Evolutionary conservation across 108 stramenopile species (phyloP).

Genomic region (Cyclotella choctawhatcheeana): DNA sequence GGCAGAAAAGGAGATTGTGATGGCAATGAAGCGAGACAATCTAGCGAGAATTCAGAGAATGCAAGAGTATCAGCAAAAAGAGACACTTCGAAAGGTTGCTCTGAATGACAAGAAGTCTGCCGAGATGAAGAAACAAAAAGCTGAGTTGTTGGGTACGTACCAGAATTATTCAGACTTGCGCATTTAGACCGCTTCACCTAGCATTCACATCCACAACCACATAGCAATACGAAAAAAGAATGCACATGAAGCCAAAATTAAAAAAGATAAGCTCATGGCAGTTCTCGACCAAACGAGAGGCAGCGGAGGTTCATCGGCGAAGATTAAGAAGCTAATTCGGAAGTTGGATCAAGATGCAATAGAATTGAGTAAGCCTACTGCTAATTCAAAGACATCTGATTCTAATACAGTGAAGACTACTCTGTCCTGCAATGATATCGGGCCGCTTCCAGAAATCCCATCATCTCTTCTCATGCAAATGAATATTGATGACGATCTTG

Average conservation of each 20-base stretch:
- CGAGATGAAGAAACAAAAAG: constrained; percentile 12
- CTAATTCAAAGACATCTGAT: not conserved
- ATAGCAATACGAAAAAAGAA: constrained; percentile 12
- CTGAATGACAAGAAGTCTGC: not conserved
- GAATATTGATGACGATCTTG: not conserved
- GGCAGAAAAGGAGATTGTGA: constrained; percentile 3
- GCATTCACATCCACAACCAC: not conserved
- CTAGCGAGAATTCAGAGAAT: not conserved
- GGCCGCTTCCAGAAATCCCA: constrained; percentile 4
- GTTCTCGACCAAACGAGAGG: constrained; percentile 22
- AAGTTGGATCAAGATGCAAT: not conserved
- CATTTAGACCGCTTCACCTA: not conserved
- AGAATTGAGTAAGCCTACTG: not conserved
- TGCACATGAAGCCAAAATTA: constrained; percentile 27
- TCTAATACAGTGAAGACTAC: not conserved
- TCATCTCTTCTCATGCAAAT: not conserved
- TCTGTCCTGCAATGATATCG: not conserved
- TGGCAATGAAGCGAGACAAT: constrained; percentile 12
- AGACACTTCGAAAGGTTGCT: constrained; percentile 8
- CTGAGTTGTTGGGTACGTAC: not conserved
- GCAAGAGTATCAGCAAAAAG: constrained; percentile 5
- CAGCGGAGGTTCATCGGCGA: constrained; percentile 10
- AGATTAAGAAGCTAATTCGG: not conserved
- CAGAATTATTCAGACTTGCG: not conserved
- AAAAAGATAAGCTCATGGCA: constrained; percentile 27